Percentiles rank a stretch among this genome's conserved stretches.
Evolutionary conservation across 768 basidiomycete genomes (phyloP).

Genomic region (Favolaschia claudopus): DNA sequence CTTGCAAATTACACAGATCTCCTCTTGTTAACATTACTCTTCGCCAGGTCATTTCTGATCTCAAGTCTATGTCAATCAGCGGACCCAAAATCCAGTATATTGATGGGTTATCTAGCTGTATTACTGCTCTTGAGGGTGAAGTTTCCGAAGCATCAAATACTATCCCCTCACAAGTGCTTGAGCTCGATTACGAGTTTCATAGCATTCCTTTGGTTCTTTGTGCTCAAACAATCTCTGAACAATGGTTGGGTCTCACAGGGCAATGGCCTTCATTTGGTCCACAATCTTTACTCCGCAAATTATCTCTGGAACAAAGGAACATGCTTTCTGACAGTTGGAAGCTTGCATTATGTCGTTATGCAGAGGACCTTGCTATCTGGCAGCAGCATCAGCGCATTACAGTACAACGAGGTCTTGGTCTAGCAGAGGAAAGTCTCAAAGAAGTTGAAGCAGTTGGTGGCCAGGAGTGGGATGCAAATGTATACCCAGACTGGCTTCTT

Average conservation of each 20-base stretch:
- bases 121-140: constrained; percentile 1
- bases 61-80: neutral
- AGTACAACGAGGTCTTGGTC: no score
- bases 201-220: no score
- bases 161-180: no score
- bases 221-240: no score
- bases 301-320: constrained; percentile 1
- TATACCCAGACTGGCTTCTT: constrained; percentile 51
- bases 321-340: neutral
- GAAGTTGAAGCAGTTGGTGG: neutral
- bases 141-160: no score
- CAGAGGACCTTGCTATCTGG: neutral
- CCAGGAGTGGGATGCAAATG: constrained; percentile 20
- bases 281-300: neutral
- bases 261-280: neutral
- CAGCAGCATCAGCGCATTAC: neutral
- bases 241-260: no score
- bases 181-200: no score
- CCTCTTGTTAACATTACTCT: no score
- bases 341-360: neutral
- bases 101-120: neutral
- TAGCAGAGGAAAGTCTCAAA: constrained; percentile 21
- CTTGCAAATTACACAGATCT: no score
- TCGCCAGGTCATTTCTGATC: neutral
- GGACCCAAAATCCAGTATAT: constrained; percentile 9